phyloP scores from a whole-genome alignment of 129 eudicot genomes.

The Pseudognaphalium luteoalbum region DNA sequence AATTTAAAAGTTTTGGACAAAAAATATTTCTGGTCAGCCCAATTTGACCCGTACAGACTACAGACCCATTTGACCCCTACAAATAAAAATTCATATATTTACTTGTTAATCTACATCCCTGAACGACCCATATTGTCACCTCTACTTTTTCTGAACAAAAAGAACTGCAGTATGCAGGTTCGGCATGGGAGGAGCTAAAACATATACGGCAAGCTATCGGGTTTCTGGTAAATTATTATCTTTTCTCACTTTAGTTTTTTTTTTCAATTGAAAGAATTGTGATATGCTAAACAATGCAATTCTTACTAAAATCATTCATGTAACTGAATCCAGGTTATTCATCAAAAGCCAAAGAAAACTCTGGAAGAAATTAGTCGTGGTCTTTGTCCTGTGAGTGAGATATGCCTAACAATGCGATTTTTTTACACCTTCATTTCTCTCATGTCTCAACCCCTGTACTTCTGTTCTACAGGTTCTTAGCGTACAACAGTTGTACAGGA shows the following conservation, averaged over 20 bases:
- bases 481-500: slow-evolving; percentile 46
- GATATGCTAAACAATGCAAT: background rate
- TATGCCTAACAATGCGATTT: background rate
- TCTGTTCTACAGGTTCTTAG: slow-evolving; percentile 41
- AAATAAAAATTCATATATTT: background rate
- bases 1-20: background rate
- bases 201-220: slow-evolving; percentile 97
- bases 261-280: background rate
- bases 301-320: background rate
- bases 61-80: background rate
- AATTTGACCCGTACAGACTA: background rate
- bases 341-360: slow-evolving; percentile 79
- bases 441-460: background rate
- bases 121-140: background rate
- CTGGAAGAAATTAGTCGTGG: slow-evolving; percentile 58
- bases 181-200: slow-evolving; percentile 93
- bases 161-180: slow-evolving; percentile 88
- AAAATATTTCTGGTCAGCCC: background rate
- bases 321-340: slow-evolving; percentile 58
- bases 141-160: slow-evolving; percentile 23
- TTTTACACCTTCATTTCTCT: background rate
- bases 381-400: slow-evolving; percentile 86
- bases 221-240: slow-evolving; percentile 57
- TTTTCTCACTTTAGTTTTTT: background rate
- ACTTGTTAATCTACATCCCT: background rate